These are phyloP conservation scores for Suhomyces terraborum DNA, from an alignment of 1,139 yeast species.

Conservation along the genomic window DNA sequence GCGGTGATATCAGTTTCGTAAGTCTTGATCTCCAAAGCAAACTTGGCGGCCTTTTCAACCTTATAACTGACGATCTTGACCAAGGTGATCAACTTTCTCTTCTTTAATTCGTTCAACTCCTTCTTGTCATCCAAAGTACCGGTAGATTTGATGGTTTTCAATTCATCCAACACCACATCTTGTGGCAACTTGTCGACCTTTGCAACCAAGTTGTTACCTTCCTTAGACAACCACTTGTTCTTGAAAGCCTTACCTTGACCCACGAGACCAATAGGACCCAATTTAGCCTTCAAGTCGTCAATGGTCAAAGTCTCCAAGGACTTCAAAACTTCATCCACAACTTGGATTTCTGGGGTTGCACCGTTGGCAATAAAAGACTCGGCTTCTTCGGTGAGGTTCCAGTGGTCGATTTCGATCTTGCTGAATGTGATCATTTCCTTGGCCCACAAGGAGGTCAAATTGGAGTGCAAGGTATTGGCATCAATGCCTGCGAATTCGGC, in stretches of 20 bases:
- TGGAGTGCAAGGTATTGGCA: constrained; percentile 57
- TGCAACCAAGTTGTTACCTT: constrained; percentile 75
- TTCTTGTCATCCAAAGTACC: constrained; percentile 65
- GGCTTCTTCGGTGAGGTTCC: constrained; percentile 82
- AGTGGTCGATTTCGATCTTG: constrained; percentile 73
- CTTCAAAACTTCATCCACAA: constrained; percentile 73
- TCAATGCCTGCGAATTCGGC: constrained; percentile 46
- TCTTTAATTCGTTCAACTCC: constrained; percentile 81
- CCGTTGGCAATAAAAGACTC: constrained; percentile 75
- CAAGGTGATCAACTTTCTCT: constrained; percentile 81
- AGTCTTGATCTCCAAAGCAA: constrained; percentile 76
- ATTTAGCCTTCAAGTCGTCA: constrained; percentile 71
- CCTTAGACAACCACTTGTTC: constrained; percentile 92
- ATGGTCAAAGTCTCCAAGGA: constrained; percentile 80
- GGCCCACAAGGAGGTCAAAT: constrained; percentile 83
- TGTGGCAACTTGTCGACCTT: constrained; percentile 53
- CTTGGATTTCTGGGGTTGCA: constrained; percentile 79
- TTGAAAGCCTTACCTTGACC: constrained; percentile 99
- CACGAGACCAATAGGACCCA: constrained; percentile 82
- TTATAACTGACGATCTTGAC: constrained; percentile 75
- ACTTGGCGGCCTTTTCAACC: constrained; percentile 79
- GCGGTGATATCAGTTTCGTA: constrained; percentile 92
- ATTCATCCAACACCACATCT: constrained; percentile 68
- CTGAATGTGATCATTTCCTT: constrained; percentile 76
- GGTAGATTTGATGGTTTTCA: constrained; percentile 57